Conservation (phyloP, 1,139 yeast species). For the Groenewaldozyma auringiensis region DNA sequence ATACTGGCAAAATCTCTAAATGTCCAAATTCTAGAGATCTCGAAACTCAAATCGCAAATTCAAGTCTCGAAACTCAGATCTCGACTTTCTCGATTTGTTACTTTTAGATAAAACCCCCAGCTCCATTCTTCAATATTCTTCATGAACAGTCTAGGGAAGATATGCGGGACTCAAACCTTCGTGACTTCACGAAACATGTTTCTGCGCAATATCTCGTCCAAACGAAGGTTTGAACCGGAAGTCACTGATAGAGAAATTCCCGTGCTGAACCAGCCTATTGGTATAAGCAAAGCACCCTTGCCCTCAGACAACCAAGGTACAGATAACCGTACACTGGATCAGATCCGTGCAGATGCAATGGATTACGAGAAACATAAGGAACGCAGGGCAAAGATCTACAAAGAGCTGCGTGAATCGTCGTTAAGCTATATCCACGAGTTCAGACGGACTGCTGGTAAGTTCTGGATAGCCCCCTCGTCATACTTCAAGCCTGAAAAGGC, state of each 20-base stretch:
- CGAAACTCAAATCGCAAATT: too few relatives aligned
- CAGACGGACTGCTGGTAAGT: conserved; percentile 73
- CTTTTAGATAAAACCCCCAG: too few relatives aligned
- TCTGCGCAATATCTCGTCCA: neutral
- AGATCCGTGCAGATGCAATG: conserved; percentile 39
- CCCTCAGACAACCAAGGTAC: conserved; percentile 31
- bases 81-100: too few relatives aligned
- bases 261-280: conserved; percentile 40
- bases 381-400: conserved; percentile 35
- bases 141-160: too few relatives aligned
- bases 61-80: too few relatives aligned
- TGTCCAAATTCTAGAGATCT: too few relatives aligned
- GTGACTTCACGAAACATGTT: too few relatives aligned
- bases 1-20: neutral
- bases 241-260: conserved; percentile 23
- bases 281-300: conserved; percentile 35
- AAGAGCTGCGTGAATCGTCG: conserved; percentile 80
- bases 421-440: conserved; percentile 77
- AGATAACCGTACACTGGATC: conserved; percentile 32
- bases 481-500: conserved; percentile 71
- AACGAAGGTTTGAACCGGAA: neutral
- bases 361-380: conserved; percentile 37
- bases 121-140: too few relatives aligned
- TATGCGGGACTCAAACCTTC: too few relatives aligned
- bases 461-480: conserved; percentile 72